Base-by-base conservation (phyloP, 2,329 filamentous ascomycete genomes). In the Dothistroma septosporum region DNA sequence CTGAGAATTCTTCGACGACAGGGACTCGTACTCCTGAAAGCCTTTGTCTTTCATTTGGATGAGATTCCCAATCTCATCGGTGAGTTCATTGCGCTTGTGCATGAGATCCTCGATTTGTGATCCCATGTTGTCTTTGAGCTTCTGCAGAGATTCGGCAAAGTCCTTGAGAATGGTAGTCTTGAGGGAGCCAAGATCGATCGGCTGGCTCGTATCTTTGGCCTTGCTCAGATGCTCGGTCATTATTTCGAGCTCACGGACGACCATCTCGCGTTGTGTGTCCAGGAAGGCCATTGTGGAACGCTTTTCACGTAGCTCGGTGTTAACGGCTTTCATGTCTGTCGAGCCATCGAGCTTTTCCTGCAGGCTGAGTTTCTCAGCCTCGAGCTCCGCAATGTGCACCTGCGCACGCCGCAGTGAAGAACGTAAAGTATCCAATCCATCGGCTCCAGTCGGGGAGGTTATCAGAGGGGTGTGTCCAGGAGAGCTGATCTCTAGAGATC, bases 201-300 rank as follows among this genome's bases (percentile, higher is more conserved):
- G 87, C 57, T 88, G 86, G 71, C 89, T 90, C 52, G 85, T 89
- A 65, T 91, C 87, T 77, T 96, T 97, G 58, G 91, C 92, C 56
- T 85, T 86, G 72, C 93, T 89, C 21, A 97, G 86, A 72, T 94
- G 93, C 50, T 92, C 91, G 4, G 91, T 92, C 70, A 97, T 84
- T 41, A 93, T 88, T 72, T 96, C 91, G 19, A 97, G 81, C 75
- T 97, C 92, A 46, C 90, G 88, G 70, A 97, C 90, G 77, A 96
- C 93, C 74, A 97, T 92, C 76, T 97, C 93, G 55, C 92, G 91
- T 76, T 97, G 91, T 0, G 92, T 93, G 73, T 97, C 93, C 55
- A 97, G 81, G 19, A 95, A 90, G 7, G 93, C 93, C 74, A 99
- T 94, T 0, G 94, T 97, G 70, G 95, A 96, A 61, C 94, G 85